phyloP scores from a whole-genome alignment of 371 early-diverging fungal species.

The Dinochytrium kinnereticum region DNA sequence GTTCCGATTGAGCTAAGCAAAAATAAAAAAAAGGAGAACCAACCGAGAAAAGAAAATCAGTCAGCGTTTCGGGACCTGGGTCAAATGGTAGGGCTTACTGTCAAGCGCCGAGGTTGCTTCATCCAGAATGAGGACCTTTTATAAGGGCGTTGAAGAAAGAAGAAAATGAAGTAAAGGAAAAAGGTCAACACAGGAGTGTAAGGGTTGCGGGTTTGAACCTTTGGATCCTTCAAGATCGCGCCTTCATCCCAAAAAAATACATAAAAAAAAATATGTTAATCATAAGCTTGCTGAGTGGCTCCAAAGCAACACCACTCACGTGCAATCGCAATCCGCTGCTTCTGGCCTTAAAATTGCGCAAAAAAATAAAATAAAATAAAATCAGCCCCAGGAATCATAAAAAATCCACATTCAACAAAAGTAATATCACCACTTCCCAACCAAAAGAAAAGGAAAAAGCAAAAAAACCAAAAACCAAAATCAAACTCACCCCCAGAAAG shows the following conservation, averaged over 20 bases:
- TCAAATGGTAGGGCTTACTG: constrained; percentile 34
- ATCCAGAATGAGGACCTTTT: constrained; percentile 51
- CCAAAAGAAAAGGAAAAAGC: background rate
- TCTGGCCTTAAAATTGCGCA: too few relatives aligned
- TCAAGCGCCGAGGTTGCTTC: constrained; percentile 61
- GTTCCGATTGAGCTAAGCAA: constrained; percentile 61
- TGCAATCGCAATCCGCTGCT: constrained; percentile 42
- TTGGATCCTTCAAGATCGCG: constrained; percentile 55
- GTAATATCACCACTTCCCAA: background rate
- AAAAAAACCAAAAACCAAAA: background rate
- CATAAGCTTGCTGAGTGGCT: constrained; percentile 1
- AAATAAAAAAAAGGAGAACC: constrained; percentile 14
- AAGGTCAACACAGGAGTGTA: constrained; percentile 16
- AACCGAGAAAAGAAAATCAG: background rate
- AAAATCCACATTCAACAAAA: too few relatives aligned
- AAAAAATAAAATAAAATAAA: too few relatives aligned
- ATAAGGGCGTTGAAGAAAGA: background rate
- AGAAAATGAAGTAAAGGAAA: background rate
- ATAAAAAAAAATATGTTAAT: background rate
- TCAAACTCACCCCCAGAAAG: constrained; percentile 21
- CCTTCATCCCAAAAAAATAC: constrained; percentile 17
- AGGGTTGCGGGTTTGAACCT: constrained; percentile 40
- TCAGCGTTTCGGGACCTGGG: background rate
- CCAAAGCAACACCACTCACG: background rate
- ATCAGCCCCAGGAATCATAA: too few relatives aligned